phyloP scores from a whole-genome alignment of 495 filamentous ascomycete genomes.

The Clavariopsis aquatica region DNA sequence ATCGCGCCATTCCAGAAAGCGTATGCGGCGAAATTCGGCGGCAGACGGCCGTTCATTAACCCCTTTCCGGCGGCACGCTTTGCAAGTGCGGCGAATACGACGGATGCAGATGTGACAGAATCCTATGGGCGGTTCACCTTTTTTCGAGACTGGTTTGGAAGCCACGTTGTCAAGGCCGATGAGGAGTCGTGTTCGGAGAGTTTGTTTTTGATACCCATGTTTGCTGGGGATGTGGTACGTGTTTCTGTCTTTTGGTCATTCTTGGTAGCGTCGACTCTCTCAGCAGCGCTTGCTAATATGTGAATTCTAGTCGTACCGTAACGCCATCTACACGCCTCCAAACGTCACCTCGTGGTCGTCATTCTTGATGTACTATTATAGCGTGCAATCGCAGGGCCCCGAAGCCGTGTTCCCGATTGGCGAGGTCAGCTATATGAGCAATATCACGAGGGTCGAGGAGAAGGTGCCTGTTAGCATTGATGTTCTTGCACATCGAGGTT shows the following conservation, averaged over 20 bases:
- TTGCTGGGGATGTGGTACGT: too few species aligned
- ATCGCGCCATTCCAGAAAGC: conserved; percentile 47
- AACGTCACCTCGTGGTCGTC: conserved; percentile 43
- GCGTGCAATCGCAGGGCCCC: too few species aligned
- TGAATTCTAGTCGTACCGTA: too few species aligned
- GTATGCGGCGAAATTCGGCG: conserved; percentile 44
- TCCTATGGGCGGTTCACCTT: conserved; percentile 61
- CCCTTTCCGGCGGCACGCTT: conserved; percentile 52
- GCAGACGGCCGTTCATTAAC: conserved; percentile 45
- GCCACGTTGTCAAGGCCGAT: too few species aligned
- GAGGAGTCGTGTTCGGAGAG: too few species aligned
- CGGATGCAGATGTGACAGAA: conserved; percentile 49
- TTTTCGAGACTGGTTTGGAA: too few species aligned
- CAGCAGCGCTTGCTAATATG: too few species aligned
- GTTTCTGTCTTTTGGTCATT: too few species aligned
- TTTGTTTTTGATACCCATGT: too few species aligned
- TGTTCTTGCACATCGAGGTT: conserved; percentile 62
- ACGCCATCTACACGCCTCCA: conserved; percentile 48
- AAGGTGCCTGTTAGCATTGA: conserved; percentile 60
- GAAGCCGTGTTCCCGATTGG: too few species aligned
- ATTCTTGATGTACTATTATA: conserved; percentile 53
- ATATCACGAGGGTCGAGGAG: conserved; percentile 57
- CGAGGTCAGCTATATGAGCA: conserved; percentile 54
- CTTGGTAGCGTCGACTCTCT: too few species aligned
- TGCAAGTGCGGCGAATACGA: conserved; percentile 59